A percentile compares a stretch with the other conserved stretches of the same genome.
phyloP scores from a whole-genome alignment of 192 early-diverging fungal genomes.

The Fimicolochytrium jonesii region DNA sequence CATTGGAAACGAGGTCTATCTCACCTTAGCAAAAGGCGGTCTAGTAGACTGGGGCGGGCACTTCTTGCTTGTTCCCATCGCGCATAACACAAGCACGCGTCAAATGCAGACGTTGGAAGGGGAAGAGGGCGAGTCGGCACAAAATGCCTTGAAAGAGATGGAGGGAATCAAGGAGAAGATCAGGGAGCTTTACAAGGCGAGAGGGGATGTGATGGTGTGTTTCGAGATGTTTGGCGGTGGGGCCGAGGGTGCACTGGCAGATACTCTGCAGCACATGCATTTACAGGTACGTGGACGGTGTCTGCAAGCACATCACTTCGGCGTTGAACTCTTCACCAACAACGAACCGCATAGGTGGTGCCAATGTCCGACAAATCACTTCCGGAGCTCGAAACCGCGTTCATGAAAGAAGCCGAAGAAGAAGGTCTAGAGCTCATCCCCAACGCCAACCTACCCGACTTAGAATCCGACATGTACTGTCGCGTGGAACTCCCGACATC shows the following conservation, averaged over 20 bases:
- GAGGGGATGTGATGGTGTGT: conserved; percentile 60
- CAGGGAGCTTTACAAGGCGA: neutral
- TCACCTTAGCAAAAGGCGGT: conserved; percentile 87
- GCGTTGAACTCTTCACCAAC: neutral
- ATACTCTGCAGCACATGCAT: conserved; percentile 54
- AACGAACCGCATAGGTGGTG: conserved; percentile 31
- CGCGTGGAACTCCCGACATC: conserved; percentile 29
- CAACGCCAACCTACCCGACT: conserved; percentile 18
- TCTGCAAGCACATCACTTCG: neutral
- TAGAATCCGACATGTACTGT: conserved; percentile 15
- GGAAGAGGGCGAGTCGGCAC: conserved; percentile 14
- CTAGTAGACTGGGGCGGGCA: conserved; percentile 79
- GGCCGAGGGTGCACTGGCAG: neutral
- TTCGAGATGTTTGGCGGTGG: conserved; percentile 69
- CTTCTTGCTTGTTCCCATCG: conserved; percentile 68
- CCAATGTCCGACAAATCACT: conserved; percentile 48
- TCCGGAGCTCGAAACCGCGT: conserved; percentile 31
- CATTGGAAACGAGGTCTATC: conserved; percentile 76
- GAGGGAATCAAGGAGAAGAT: conserved; percentile 16
- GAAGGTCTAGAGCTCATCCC: conserved; percentile 37
- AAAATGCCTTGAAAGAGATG: conserved; percentile 29
- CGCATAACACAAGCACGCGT: conserved; percentile 32
- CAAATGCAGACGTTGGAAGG: conserved; percentile 25
- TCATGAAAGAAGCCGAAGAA: conserved; percentile 39
- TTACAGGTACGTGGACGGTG: conserved; percentile 46